Base-by-base conservation (phyloP, 305 asterid species). In the Withania somnifera region DNA sequence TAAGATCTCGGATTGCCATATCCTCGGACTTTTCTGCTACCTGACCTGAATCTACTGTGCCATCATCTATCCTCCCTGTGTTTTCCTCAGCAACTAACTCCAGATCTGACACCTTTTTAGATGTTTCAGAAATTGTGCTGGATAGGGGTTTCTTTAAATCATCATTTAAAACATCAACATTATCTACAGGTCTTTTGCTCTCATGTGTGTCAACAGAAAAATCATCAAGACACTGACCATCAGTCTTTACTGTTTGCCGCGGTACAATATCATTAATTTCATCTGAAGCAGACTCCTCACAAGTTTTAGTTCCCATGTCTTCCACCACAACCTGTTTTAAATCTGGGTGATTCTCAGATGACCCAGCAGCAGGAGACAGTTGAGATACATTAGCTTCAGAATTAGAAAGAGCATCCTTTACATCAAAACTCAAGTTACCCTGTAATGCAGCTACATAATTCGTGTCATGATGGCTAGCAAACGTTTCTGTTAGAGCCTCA, bases 121-220 rank as follows among this genome's bases (percentile, higher is more conserved):
- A 80, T 63, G 69, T 36, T 45, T 60, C 83, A 47, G 61, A 17
- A 28, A 45, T 42, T 36, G 78, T 63, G 69, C 64, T 45, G 76
- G 73, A 58, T 47, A 45, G 77, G 64, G 60, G 51, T 30, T 47
- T 19, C n/a, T 45, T 63, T 61, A 63, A 30, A 52, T 78, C 79
- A 77, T 57, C 69, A 52, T 78, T 69, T 32, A 19, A 77, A 52
- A 77, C 73, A 51, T 54, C 75, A 47, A 38, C 78, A 32, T 63
- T 54, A 76, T 61, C 77, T 20, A 60, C 83, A 78, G 73, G 42
- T 14, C 51, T 78, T 73, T 53, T 83, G 47, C 85, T 54, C 83
- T 60, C 83, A 15, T 28, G 63, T 54, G 47, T 73, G 61, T 83
- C 85, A 36, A 78, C 79, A 77, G 42, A 50, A 20, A 76, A 32